Evolutionary conservation across 2,329 filamentous ascomycete species (phyloP).

Genomic region (Coniella vitis): DNA sequence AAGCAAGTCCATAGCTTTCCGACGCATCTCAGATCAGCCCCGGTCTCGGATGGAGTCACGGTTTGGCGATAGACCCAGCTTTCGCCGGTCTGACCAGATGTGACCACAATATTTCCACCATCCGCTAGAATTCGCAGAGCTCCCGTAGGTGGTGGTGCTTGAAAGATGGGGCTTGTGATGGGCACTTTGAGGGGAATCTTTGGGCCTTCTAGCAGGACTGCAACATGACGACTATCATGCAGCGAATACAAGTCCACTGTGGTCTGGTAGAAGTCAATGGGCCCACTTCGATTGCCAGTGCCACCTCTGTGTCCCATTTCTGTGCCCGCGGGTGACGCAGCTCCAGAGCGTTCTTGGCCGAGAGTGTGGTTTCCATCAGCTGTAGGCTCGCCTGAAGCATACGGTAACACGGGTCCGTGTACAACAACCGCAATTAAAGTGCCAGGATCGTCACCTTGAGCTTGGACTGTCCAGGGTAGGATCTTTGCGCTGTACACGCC

Average conservation of each 20-base stretch:
- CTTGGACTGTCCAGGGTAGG: conserved; percentile 57
- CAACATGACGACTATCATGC: conserved; percentile 62
- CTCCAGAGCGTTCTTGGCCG: conserved; percentile 28
- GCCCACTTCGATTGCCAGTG: conserved; percentile 24
- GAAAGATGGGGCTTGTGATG: conserved; percentile 56
- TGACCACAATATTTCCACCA: conserved; percentile 63
- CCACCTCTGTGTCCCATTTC: conserved; percentile 22
- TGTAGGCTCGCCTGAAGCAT: conserved; percentile 27
- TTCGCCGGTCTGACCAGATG: conserved; percentile 80
- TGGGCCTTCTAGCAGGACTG: conserved; percentile 66
- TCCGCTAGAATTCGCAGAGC: conserved; percentile 69
- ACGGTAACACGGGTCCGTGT: conserved; percentile 64
- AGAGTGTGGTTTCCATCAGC: conserved; percentile 26
- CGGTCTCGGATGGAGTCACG: conserved; percentile 33
- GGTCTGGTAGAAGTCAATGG: conserved; percentile 68
- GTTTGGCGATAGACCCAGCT: conserved; percentile 67
- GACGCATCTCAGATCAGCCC: conserved; percentile 54
- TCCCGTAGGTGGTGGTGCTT: conserved; percentile 63
- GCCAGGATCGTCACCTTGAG: conserved; percentile 49
- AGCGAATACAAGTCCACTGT: conserved; percentile 86
- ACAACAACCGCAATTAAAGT: conserved; percentile 75
- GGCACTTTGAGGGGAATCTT: conserved; percentile 53
- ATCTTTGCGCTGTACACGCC: conserved; percentile 78
- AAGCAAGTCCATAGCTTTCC: conserved; percentile 91
- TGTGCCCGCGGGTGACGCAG: conserved; percentile 34